Percentiles rank a stretch among this genome's conserved stretches.
These are phyloP conservation scores for Phytophthora cryptogea DNA, from an alignment of 352 stramenopile genomes.

Conservation along the genomic window DNA sequence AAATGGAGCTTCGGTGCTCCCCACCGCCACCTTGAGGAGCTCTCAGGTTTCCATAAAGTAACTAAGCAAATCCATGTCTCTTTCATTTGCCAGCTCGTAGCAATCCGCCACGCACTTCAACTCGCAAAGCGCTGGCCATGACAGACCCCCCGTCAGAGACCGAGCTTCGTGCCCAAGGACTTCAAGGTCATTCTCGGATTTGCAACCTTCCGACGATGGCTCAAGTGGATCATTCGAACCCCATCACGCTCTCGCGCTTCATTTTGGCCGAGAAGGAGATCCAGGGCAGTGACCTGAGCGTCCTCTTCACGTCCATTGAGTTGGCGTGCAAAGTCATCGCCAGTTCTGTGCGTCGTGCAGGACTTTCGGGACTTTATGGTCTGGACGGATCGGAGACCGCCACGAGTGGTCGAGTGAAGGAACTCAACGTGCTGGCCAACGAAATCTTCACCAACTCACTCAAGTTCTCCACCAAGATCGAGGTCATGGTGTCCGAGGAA, in stretches of 20 bases:
- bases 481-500: conserved; percentile 98
- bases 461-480: conserved; percentile 96
- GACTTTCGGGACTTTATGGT: conserved; percentile 92
- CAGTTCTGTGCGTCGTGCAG: conserved; percentile 95
- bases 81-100: background rate
- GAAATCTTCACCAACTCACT: conserved; percentile 98
- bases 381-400: conserved; percentile 96
- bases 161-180: background rate
- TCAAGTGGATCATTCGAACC: conserved; percentile 79
- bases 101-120: conserved; percentile 7
- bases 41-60: conserved; percentile 32
- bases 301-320: conserved; percentile 96
- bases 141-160: background rate
- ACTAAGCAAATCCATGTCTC: conserved; percentile 29
- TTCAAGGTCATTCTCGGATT: conserved; percentile 10
- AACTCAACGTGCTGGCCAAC: conserved; percentile 98
- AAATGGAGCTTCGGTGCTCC: conserved; percentile 13
- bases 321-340: conserved; percentile 98
- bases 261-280: conserved; percentile 45
- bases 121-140: background rate
- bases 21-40: background rate
- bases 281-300: conserved; percentile 91
- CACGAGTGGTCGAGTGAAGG: conserved; percentile 98
- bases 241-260: conserved; percentile 87
- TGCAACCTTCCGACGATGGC: conserved; percentile 1